These are phyloP conservation scores for Boletus semigastroideus DNA, from an alignment of 1,284 basidiomycete genomes.

Conservation along the genomic window DNA sequence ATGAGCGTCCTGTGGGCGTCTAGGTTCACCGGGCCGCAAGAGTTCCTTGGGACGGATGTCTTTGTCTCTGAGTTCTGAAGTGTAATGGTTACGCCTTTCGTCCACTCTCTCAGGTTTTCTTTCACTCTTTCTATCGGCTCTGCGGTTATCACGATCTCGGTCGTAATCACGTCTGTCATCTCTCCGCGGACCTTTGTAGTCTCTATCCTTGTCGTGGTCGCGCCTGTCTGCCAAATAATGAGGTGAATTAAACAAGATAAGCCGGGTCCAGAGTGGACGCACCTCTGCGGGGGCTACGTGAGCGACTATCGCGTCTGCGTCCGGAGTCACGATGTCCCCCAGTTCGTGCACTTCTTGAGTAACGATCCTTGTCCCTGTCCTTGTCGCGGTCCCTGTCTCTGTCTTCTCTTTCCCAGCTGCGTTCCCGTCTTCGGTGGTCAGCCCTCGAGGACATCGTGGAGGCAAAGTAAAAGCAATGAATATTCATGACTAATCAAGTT, in stretches of 20 bases:
- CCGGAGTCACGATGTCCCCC: constrained; percentile 44
- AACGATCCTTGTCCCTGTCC: constrained; percentile 36
- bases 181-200: constrained; percentile 41
- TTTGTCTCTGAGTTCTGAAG: constrained; percentile 27
- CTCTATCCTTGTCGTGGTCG: constrained; percentile 32
- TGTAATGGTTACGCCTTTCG: constrained; percentile 23
- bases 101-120: constrained; percentile 22
- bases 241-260: neutral
- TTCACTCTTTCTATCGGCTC: constrained; percentile 30
- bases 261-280: constrained; percentile 3
- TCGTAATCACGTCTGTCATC: constrained; percentile 39
- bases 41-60: constrained; percentile 23
- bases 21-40: constrained; percentile 23
- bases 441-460: constrained; percentile 48
- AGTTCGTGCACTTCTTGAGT: constrained; percentile 35
- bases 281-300: constrained; percentile 63
- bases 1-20: constrained; percentile 20
- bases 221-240: constrained; percentile 30
- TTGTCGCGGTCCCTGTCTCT: constrained; percentile 46
- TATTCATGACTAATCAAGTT: constrained; percentile 21
- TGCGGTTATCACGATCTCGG: constrained; percentile 40
- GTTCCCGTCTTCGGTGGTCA: constrained; percentile 57
- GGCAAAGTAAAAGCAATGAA: neutral
- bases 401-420: constrained; percentile 67
- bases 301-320: constrained; percentile 59